Base-by-base conservation (phyloP, 2,329 filamentous ascomycete species). In the Cryphonectria japonica region DNA sequence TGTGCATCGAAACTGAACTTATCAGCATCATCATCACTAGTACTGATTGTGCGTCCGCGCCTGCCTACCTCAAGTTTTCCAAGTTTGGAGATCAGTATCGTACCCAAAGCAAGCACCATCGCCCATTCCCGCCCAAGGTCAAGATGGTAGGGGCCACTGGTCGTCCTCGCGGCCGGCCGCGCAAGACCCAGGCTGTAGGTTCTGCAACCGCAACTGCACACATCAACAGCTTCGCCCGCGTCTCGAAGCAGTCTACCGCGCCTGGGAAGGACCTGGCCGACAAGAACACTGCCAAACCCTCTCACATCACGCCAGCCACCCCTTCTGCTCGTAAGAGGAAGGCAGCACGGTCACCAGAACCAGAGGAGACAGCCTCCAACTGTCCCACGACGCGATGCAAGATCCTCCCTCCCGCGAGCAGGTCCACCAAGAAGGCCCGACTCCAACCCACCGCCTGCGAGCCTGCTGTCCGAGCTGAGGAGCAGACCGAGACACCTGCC, bases 151-250 rank as follows among this genome's bases (percentile, higher is more conserved):
- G 69, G 46, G 39, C 65, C 41, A 66, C 62, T 26, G 60, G 66
- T 60, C 66, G 66, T 34, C 57, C 57, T 54, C 59, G 71, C 37
- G 71, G 66, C 26, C 69, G 71, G n/a, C 71, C 69, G 50, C 71
- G 71, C 69, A 73, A 71, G 66, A 66, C 16, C 32, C 64, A 59
- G 9, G 50, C 26, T 41, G 69, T 26, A 29, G 37, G 54, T 5
- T 2, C 66, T 11, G 57, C 67, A 34, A 43, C 65, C 63, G 57
- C 67, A 43, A 50, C 65, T 66, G 57, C 79, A 11, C 76, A 54
- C 73, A 86, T 87, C 69, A 80, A 77, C 78, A 81, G 74, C 76
- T 87, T 86, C 75, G 75, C 82, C 62, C 85, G 84, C 68, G 78
- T 87, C 64, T 86, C 85, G 46, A 88, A 87, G 78, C 76, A 76